Base-by-base conservation (phyloP, 306 rosid genomes). In the Quercus mongolica region DNA sequence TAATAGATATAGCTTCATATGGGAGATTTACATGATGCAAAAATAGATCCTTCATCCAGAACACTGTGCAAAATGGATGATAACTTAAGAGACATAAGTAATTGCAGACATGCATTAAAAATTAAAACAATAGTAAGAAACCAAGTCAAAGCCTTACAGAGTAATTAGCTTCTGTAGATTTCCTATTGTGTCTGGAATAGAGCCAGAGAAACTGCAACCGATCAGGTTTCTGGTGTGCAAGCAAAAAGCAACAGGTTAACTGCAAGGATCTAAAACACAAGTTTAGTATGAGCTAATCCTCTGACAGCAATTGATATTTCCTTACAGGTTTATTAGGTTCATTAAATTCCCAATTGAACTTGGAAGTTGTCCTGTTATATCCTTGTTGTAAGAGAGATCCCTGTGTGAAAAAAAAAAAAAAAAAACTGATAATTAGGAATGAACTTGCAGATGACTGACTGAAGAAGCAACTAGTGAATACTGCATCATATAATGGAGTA, bases 121-220 rank as follows among this genome's bases (percentile, higher is more conserved):
- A 5, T 17, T 26, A 26, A 26, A 30, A 64, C 18, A 64, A 6
- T 3, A 3, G 54, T 1, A 18, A 2, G 6, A 30, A 3, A 64
- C 70, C 6, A 31, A 18, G 6, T 33, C 46, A 19, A 67, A 31
- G 71, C 71, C 25, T 19, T 33, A 67, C 71, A 67, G 26, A 18
- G 7, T 33, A 12, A 5, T 33, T 33, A 67, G 71, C 71, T 19
- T 8, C 52, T 10, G 51, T 19, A 67, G 52, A 33, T 33, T 67
- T 35, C 71, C 71, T 17, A 67, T 33, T 67, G 51, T 19, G 26
- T 31, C 71, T 67, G 71, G 71, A 67, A 67, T 67, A 67, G 71
- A 0, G 35, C 71, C 71, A 33, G 1, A 18, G 52, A 67, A 67
- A 35, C 71, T 35, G 21, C 71, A 67, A 31, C 51, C 71, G 0